phyloP scores from a whole-genome alignment of 148 eudicot genomes.

The Spergularia marina region DNA sequence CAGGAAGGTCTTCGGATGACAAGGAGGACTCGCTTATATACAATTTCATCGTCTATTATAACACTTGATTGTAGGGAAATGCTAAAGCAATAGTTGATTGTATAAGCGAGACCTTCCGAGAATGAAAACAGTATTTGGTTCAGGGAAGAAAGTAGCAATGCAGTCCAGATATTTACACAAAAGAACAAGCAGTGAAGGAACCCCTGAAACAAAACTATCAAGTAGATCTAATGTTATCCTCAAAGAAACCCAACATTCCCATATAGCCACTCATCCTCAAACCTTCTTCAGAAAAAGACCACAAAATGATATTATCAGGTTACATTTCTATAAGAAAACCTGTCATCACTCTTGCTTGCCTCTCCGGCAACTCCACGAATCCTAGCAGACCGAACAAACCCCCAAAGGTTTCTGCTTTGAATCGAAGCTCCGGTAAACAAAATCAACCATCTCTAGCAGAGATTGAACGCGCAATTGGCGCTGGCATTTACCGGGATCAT shows the following conservation, averaged over 20 bases:
- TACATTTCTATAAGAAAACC: constrained; percentile 22
- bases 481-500: constrained; percentile 63
- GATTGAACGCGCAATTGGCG: constrained; percentile 75
- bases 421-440: background rate
- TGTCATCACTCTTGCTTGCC: constrained; percentile 12
- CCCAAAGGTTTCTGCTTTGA: constrained; percentile 13
- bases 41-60: too few relatives aligned
- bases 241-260: constrained; percentile 18
- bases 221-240: background rate
- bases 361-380: constrained; percentile 16
- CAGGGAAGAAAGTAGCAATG: too few relatives aligned
- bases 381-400: constrained; percentile 5
- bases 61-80: too few relatives aligned
- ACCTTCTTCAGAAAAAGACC: constrained; percentile 4
- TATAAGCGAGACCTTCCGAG: too few relatives aligned
- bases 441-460: constrained; percentile 54
- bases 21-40: too few relatives aligned
- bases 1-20: too few relatives aligned
- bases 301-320: constrained; percentile 25
- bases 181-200: too few relatives aligned
- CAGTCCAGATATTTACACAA: too few relatives aligned
- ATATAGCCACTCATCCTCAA: constrained; percentile 9
- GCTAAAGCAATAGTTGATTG: too few relatives aligned
- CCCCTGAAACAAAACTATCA: background rate
- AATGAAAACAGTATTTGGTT: too few relatives aligned